These are phyloP conservation scores for Byssothecium circinans DNA, from an alignment of 2,329 filamentous ascomycete genomes.

Conservation along the genomic window DNA sequence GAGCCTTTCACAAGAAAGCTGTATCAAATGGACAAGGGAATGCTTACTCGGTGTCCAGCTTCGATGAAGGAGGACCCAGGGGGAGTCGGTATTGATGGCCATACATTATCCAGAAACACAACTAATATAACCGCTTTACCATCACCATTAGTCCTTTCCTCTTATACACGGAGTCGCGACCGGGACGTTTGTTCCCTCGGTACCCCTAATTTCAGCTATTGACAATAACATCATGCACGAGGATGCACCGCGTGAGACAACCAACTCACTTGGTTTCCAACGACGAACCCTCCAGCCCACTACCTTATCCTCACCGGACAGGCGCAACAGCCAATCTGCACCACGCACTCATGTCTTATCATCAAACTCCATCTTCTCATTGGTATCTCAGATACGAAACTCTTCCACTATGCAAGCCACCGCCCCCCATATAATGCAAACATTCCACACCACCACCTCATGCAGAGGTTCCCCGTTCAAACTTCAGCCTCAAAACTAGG, in stretches of 20 bases:
- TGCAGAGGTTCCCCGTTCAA: too few species aligned
- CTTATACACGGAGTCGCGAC: not conserved
- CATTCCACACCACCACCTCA: not conserved
- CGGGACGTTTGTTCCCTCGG: not conserved
- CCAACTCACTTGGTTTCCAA: not conserved
- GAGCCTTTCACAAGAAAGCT: too few species aligned
- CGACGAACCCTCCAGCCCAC: too few species aligned
- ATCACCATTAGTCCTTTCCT: too few species aligned
- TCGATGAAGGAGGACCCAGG: too few species aligned
- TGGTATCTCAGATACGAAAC: constrained; percentile 1
- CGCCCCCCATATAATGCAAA: not conserved
- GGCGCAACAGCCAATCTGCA: not conserved
- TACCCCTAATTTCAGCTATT: not conserved
- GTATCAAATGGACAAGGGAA: too few species aligned
- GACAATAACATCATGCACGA: not conserved
- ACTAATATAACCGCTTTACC: too few species aligned
- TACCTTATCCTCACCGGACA: too few species aligned
- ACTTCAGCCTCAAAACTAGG: too few species aligned
- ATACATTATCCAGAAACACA: too few species aligned
- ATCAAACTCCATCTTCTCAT: not conserved
- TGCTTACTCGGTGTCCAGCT: too few species aligned
- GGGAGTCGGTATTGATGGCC: too few species aligned
- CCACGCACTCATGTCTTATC: not conserved
- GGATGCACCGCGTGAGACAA: not conserved
- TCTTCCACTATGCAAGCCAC: not conserved